Conservation (phyloP, 108 stramenopile species). For the Nannochloropsis oceanica region DNA sequence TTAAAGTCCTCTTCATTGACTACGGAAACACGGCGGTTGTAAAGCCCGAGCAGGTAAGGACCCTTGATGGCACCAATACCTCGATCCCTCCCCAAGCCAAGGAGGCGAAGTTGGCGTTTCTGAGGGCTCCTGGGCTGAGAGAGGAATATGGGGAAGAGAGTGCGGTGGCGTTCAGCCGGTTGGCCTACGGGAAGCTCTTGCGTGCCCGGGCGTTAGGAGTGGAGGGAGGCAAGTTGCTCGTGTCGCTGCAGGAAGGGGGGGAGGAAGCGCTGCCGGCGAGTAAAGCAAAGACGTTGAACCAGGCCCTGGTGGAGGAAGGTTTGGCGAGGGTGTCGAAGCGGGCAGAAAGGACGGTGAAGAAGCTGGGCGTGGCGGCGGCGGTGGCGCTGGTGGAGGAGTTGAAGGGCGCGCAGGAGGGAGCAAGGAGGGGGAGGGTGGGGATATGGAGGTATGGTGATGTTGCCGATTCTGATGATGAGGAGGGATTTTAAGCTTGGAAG, state of each 20-base stretch:
- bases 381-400: neutral
- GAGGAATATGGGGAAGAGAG: conserved; percentile 53
- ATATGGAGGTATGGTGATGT: neutral
- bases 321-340: neutral
- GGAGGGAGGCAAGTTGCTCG: neutral
- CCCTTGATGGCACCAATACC: conserved; percentile 62
- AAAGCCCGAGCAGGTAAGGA: conserved; percentile 54
- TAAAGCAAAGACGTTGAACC: neutral
- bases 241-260: neutral
- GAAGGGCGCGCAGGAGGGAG: neutral
- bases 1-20: conserved; percentile 72
- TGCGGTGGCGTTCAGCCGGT: conserved; percentile 35
- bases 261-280: neutral
- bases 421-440: neutral
- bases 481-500: neutral
- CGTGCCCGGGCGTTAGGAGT: neutral
- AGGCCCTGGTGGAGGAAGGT: neutral
- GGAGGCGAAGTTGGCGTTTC: conserved; percentile 58
- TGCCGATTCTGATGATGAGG: neutral
- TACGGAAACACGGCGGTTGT: conserved; percentile 83
- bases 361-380: neutral
- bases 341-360: neutral
- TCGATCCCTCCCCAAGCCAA: conserved; percentile 62
- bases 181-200: neutral
- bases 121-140: conserved; percentile 48